Evolutionary conservation across 352 stramenopile genomes (phyloP).

Genomic region (Phytophthora sp.): DNA sequence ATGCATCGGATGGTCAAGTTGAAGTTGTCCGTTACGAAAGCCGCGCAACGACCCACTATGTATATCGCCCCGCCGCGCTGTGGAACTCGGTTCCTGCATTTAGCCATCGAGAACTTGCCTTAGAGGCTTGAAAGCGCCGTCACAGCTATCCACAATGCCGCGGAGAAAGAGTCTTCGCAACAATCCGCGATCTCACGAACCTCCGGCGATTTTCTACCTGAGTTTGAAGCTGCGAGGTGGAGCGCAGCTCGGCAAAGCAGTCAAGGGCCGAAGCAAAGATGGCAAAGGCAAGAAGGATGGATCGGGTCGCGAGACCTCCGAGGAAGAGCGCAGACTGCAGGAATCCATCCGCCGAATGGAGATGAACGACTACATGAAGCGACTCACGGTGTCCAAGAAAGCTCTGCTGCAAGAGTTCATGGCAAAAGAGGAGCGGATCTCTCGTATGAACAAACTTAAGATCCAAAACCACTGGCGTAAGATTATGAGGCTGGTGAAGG

Average conservation of each 20-base stretch:
- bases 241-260: slow-evolving; percentile 77
- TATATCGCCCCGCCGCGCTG: background rate
- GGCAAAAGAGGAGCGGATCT: slow-evolving; percentile 74
- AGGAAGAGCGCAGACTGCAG: slow-evolving; percentile 74
- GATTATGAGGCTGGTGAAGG: slow-evolving; percentile 95
- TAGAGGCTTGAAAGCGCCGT: background rate
- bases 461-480: slow-evolving; percentile 96
- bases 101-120: background rate
- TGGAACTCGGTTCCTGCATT: background rate
- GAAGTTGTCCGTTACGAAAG: slow-evolving; percentile 27
- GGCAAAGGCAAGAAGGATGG: slow-evolving; percentile 64
- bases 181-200: slow-evolving; percentile 9
- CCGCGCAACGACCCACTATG: background rate
- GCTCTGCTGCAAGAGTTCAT: slow-evolving; percentile 77
- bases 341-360: slow-evolving; percentile 84
- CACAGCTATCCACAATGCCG: slow-evolving; percentile 18
- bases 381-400: slow-evolving; percentile 81
- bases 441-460: slow-evolving; percentile 89
- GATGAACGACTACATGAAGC: slow-evolving; percentile 89
- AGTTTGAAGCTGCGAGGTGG: slow-evolving; percentile 61
- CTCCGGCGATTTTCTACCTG: slow-evolving; percentile 28
- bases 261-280: slow-evolving; percentile 83
- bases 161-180: slow-evolving; percentile 32
- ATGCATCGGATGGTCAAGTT: slow-evolving; percentile 21
- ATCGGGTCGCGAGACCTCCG: slow-evolving; percentile 47